These are phyloP conservation scores for Aspergillus haitiensis DNA, from an alignment of 495 filamentous ascomycete species.

Conservation along the genomic window DNA sequence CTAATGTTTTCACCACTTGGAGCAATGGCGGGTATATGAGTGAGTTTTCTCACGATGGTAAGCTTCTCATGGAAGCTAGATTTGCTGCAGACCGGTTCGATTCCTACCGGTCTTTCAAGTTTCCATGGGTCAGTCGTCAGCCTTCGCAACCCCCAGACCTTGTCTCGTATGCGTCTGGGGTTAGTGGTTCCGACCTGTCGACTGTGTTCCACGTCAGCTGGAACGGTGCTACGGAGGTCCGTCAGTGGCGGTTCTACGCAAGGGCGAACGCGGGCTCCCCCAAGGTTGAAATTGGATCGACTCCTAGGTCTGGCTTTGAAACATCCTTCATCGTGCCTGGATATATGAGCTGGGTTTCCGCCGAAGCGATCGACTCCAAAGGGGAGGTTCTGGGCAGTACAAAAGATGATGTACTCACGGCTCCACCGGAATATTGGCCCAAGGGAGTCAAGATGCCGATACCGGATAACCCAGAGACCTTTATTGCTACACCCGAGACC, in stretches of 20 bases:
- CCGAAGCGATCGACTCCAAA: slow-evolving; percentile 16
- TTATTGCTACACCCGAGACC: no score
- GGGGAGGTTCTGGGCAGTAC: not conserved
- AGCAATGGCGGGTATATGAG: slow-evolving; percentile 47
- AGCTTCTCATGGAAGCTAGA: slow-evolving; percentile 33
- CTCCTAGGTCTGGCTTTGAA: slow-evolving; percentile 17
- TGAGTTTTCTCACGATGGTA: slow-evolving; percentile 48
- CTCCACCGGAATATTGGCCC: no score
- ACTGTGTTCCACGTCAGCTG: slow-evolving; percentile 26
- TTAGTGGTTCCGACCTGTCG: slow-evolving; percentile 13
- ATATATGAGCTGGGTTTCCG: slow-evolving; percentile 22
- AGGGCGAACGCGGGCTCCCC: not conserved
- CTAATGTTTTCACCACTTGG: slow-evolving; percentile 51
- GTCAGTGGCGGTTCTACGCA: slow-evolving; percentile 20
- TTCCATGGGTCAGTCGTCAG: slow-evolving; percentile 20
- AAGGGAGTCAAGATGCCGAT: no score
- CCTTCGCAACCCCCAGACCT: slow-evolving; percentile 21
- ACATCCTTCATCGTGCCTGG: slow-evolving; percentile 15
- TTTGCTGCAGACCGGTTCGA: slow-evolving; percentile 14
- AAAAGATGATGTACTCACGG: no score
- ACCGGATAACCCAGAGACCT: no score
- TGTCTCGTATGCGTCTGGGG: slow-evolving; percentile 1
- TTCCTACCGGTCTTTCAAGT: slow-evolving; percentile 28
- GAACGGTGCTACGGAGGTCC: slow-evolving; percentile 23
- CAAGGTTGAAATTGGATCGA: slow-evolving; percentile 7